Conservation (phyloP, 352 stramenopile genomes). For the Phytophthora podocarpi region DNA sequence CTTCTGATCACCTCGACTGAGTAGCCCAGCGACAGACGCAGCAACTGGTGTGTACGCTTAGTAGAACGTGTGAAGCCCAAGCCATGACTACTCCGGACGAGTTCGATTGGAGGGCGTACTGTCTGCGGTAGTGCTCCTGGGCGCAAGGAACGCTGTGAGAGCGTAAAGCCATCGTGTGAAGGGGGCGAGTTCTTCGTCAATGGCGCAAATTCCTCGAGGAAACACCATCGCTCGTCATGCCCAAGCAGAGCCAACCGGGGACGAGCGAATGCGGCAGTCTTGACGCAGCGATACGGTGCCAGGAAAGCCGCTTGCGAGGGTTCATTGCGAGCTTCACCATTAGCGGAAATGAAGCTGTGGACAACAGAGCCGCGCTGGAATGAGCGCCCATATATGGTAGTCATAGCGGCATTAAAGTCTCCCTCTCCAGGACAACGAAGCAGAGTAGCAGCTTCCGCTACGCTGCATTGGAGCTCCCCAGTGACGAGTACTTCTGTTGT, state of each 20-base stretch:
- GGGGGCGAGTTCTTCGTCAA: no score
- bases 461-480: constrained; percentile 32
- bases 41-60: constrained; percentile 13
- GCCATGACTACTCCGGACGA: constrained; percentile 9
- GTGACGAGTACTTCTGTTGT: constrained; percentile 27
- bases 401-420: constrained; percentile 33
- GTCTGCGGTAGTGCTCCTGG: constrained; percentile 25
- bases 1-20: constrained; percentile 15
- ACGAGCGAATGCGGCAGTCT: constrained; percentile 38
- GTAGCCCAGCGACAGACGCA: constrained; percentile 19
- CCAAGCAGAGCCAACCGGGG: constrained; percentile 32
- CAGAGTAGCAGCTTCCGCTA: constrained; percentile 24
- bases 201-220: constrained; percentile 24
- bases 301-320: no score
- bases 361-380: constrained; percentile 39
- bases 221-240: constrained; percentile 37
- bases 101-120: constrained; percentile 24
- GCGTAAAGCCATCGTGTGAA: constrained; percentile 22
- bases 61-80: constrained; percentile 16
- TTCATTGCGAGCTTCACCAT: not conserved
- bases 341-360: constrained; percentile 22
- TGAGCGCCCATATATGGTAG: constrained; percentile 30
- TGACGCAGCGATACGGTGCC: constrained; percentile 31
- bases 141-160: constrained; percentile 32
- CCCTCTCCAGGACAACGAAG: constrained; percentile 31